Percentiles rank a stretch among this genome's conserved stretches.
These are phyloP conservation scores for Lipomyces oligophaga DNA, from an alignment of 805 yeast species.

Conservation along the genomic window DNA sequence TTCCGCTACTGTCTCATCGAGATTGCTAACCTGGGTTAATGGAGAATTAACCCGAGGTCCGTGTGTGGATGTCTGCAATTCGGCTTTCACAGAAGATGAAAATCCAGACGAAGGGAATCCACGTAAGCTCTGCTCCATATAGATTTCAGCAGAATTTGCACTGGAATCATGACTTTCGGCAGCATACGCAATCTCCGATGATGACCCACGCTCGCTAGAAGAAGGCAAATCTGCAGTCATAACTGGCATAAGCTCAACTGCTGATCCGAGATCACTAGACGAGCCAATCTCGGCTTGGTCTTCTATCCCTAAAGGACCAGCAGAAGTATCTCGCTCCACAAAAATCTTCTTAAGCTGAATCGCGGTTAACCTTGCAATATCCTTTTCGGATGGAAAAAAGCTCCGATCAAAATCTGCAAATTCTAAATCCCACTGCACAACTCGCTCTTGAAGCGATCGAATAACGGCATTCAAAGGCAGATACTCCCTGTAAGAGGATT, in stretches of 20 bases:
- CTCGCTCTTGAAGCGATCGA: conserved; percentile 70
- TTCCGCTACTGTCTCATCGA: too few relatives aligned
- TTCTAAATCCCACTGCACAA: conserved; percentile 82
- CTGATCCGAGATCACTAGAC: conserved; percentile 8
- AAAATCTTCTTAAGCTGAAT: conserved; percentile 76
- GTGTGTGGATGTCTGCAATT: too few relatives aligned
- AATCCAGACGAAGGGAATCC: conserved; percentile 27
- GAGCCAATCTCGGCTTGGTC: conserved; percentile 6
- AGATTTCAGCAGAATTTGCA: conserved; percentile 2
- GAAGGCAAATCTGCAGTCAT: background rate
- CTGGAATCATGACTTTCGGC: background rate
- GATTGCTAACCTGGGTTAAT: too few relatives aligned
- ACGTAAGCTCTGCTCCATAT: too few relatives aligned
- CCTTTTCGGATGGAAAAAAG: conserved; percentile 87
- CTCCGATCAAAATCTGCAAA: conserved; percentile 73
- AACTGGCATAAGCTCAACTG: conserved; percentile 27
- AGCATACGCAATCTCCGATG: conserved; percentile 3
- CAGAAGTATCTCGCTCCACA: conserved; percentile 41
- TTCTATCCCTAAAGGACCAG: conserved; percentile 19
- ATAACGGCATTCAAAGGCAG: conserved; percentile 66
- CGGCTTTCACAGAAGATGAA: conserved; percentile 8
- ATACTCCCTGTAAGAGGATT: conserved; percentile 60
- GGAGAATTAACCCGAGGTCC: too few relatives aligned
- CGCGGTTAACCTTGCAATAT: conserved; percentile 84
- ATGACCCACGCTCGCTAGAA: too few relatives aligned